Percentiles rank a stretch among this genome's conserved stretches.
Evolutionary conservation across 2,329 filamentous ascomycete species (phyloP).

Genomic region (Aspergillus latus): DNA sequence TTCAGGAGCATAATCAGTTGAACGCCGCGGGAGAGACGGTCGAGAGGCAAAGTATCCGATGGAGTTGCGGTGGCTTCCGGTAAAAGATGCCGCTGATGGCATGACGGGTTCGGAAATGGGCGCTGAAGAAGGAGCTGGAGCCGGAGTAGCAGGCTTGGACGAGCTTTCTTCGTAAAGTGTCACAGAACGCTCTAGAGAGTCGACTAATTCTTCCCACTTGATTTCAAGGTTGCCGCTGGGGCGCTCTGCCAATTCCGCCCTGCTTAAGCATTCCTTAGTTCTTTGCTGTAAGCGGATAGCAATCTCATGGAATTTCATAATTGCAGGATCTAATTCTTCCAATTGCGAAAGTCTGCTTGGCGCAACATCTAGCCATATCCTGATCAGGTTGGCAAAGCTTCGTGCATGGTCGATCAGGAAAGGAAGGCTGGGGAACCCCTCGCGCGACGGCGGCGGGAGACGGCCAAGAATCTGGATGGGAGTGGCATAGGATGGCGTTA

Average conservation of each 20-base stretch:
- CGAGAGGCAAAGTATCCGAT: conserved; percentile 42
- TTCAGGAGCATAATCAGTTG: conserved; percentile 39
- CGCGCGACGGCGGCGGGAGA: conserved; percentile 74
- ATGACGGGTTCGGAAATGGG: conserved; percentile 34
- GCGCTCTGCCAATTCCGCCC: conserved; percentile 50
- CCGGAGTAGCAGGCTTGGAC: conserved; percentile 38
- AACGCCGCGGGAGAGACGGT: conserved; percentile 40
- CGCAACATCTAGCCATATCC: conserved; percentile 50
- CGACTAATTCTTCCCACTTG: conserved; percentile 52
- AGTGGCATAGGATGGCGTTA: conserved; percentile 86
- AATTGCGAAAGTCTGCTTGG: conserved; percentile 41
- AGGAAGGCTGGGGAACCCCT: conserved; percentile 89
- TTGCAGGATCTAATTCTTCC: conserved; percentile 38
- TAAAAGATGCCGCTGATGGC: conserved; percentile 29
- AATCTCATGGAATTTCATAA: conserved; percentile 46
- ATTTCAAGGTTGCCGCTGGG: conserved; percentile 48
- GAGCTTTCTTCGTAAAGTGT: conserved; percentile 43
- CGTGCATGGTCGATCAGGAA: conserved; percentile 88
- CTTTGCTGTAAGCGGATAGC: conserved; percentile 45
- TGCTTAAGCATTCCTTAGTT: conserved; percentile 47
- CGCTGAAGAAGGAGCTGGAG: conserved; percentile 26
- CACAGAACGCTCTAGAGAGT: conserved; percentile 47
- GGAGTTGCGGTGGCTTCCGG: conserved; percentile 41
- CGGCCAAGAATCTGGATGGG: conserved; percentile 86
- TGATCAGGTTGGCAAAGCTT: conserved; percentile 79